These are phyloP conservation scores for Chaetomium sp. DNA, from an alignment of 2,329 filamentous ascomycete genomes.

Conservation along the genomic window DNA sequence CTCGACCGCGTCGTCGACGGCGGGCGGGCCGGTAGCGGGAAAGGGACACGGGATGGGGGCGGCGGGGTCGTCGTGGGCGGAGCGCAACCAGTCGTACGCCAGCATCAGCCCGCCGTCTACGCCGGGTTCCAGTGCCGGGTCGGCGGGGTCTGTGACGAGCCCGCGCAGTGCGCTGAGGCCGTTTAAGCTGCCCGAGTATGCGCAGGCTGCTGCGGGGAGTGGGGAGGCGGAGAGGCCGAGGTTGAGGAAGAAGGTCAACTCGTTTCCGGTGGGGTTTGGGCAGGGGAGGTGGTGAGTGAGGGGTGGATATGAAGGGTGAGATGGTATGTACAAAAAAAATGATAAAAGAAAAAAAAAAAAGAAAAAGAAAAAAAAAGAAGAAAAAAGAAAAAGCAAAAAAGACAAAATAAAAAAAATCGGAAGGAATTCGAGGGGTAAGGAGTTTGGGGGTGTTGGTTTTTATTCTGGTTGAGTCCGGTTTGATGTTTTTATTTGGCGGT, in stretches of 20 bases:
- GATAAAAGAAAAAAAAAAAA: neutral
- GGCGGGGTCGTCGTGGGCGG: neutral
- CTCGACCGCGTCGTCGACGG: neutral
- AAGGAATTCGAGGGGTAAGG: neutral
- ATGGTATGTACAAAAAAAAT: neutral
- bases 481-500: neutral
- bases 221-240: constrained; percentile 2
- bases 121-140: neutral
- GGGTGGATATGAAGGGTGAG: neutral
- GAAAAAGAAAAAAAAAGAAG: neutral
- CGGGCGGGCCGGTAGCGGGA: neutral
- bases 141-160: neutral
- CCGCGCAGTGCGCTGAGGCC: constrained; percentile 3
- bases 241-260: constrained; percentile 11
- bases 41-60: too few relatives aligned
- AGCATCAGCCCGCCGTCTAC: constrained; percentile 4
- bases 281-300: constrained; percentile 1
- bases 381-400: neutral
- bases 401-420: too few relatives aligned
- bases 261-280: constrained; percentile 4
- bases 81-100: neutral
- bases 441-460: neutral
- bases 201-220: neutral
- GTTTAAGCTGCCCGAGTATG: constrained; percentile 15
- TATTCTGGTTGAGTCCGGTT: neutral